Evolutionary conservation across 495 filamentous ascomycete species (phyloP), one percentile per base, ranked within the genome.

Genomic region (Lophiostoma macrostomum): DNA sequence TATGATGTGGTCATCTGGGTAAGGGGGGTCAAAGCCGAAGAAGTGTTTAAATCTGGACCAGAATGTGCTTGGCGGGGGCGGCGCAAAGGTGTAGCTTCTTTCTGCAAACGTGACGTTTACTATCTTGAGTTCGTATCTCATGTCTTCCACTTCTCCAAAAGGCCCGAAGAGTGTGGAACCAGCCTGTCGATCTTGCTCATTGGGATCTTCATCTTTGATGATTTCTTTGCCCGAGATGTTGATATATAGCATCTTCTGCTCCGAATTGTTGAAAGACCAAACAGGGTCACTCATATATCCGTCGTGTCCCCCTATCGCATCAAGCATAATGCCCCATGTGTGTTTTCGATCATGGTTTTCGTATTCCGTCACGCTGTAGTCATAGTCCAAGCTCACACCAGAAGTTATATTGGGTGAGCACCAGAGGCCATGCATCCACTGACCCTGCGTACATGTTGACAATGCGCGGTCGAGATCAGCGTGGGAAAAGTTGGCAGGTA

Each of bases 301-400:
- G 34, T 36, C 31, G 14, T 29, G 32, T 5, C 19, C 42, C 2
- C 46, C 54, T 31, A 58, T 44, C 11, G 46, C 39, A 18, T 58
- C 54, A 13, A 58, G 45, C 5, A 47, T 58, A 16, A 58, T 30
- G n/a, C 38, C 30, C 46, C 47, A 58, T 20, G 30, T 37, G 14
- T 39, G 23, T 12, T 22, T 45, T 18, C 29, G 12, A 1, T 5
- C 18, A 5, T 23, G n/a, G 14, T 11, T 27, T 1, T 37, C 37
- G 16, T 30, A 1, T 25, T 35, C 20, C 12, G 37, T 20, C 1
- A 24, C 28, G 23, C 13, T 10, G 39, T 58, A 58, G 40, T 50
- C 45, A 31, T 30, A 58, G 47, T 58, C 46, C n/a, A 51, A 20
- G 14, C 18, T 13, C 12, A 48, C 36, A 20, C 19, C n/a, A 31